Base-by-base conservation (phyloP, 345 rosid species). In the Alliaria petiolata region DNA sequence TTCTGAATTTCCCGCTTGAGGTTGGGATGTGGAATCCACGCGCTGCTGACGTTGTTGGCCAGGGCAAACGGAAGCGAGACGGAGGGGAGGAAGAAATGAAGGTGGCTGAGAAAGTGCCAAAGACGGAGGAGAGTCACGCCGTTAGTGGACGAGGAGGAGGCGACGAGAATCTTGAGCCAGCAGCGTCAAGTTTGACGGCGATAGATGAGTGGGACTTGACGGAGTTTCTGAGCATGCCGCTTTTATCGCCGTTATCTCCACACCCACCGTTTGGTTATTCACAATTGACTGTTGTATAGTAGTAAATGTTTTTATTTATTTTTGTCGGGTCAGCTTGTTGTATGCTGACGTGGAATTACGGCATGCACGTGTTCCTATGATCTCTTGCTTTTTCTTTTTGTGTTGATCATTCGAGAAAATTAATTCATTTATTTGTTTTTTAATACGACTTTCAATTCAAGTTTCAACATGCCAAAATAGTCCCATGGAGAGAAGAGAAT, bases 1-100 rank as follows among this genome's bases (percentile, higher is more conserved):
- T 93, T 28, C 72, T 93, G 34, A 93, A 93, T 75, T 93, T 93
- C 74, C 98, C 98, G 7, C 84, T 89, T 1, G 96, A 90, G 16
- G 96, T 88, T 16, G 88, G 81, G 12, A 80, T 49, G 53, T 69
- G 65, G 39, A 63, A 67, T 19, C 42, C 72, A 71, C 44, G 60
- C 59, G 69, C 68, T n/a, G n/a, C n/a, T 52, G 62, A 35, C 0
- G 83, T 45, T n/a, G n/a, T n/a, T n/a, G 82, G 62, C 10, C 81
- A 54, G 19, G 70, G 55, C 62, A 88, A 85, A 57, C 86, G 89
- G 72, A 75, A 69, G 6, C 78, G 86, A 60, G 76, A 39, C 8
- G 64, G 7, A 3, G 71, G 39, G 19, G 80, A 40, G 0, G 80
- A 63, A 56, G 61, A 45, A 49, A 44, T 31, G 49, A 38, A 16